A percentile compares a stretch with the other conserved stretches of the same genome.
These are phyloP conservation scores for Astrephomene gubernaculifera DNA, from an alignment of 139 green algal genomes.

Conservation along the genomic window DNA sequence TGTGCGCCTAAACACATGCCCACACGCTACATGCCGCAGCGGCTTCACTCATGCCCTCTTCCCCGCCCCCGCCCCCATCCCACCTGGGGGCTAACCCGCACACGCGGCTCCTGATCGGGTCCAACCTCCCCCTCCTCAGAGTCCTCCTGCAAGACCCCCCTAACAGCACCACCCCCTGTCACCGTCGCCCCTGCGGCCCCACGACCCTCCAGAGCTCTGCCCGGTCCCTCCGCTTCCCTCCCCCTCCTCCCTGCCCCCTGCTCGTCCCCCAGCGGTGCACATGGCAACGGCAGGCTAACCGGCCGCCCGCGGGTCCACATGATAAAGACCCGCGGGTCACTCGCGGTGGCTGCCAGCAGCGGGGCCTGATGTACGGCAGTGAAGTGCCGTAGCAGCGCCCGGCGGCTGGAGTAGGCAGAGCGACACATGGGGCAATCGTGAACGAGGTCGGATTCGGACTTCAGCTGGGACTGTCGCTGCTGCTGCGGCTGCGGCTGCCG, in stretches of 20 bases:
- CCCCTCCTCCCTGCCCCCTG: background rate
- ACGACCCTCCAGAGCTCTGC: background rate
- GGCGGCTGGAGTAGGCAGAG: background rate
- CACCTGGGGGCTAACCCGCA: too few species aligned
- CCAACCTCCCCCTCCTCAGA: too few species aligned
- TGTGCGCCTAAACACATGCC: too few species aligned
- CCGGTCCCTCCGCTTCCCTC: background rate
- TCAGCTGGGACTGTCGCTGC: background rate
- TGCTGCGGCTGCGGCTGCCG: background rate
- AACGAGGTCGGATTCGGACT: background rate
- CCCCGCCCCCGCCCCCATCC: too few species aligned
- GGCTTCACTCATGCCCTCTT: too few species aligned
- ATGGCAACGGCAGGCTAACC: background rate
- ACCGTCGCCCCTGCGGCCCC: background rate
- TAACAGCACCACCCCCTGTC: background rate
- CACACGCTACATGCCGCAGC: too few species aligned
- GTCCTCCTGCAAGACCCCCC: too few species aligned
- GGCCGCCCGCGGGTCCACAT: slow-evolving; percentile 27
- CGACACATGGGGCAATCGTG: slow-evolving; percentile 39
- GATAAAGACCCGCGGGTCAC: background rate
- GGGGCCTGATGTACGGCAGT: background rate
- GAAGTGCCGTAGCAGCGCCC: slow-evolving; percentile 26
- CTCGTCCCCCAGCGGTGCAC: background rate
- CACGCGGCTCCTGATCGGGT: too few species aligned
- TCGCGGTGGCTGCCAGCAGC: slow-evolving; percentile 2